A percentile compares a stretch with the other conserved stretches of the same genome.
Conservation (phyloP, 768 basidiomycete species). For the Collybia nuda region DNA sequence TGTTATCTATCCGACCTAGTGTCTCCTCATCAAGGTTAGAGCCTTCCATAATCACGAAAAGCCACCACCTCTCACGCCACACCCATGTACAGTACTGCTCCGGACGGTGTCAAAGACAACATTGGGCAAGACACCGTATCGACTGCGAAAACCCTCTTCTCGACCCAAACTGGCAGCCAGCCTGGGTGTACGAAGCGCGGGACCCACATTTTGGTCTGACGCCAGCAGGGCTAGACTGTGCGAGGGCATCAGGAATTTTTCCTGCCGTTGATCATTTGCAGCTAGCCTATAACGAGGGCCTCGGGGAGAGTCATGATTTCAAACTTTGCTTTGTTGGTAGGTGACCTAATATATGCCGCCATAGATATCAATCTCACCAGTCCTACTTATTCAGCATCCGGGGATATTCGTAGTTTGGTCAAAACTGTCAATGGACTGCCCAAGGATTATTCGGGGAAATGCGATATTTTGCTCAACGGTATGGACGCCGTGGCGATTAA, state of each 20-base stretch:
- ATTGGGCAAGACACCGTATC: conserved; percentile 27
- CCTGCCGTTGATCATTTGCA: conserved; percentile 26
- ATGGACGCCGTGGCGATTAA: conserved; percentile 34
- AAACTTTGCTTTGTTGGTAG: conserved; percentile 27
- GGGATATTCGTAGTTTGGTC: conserved; percentile 34
- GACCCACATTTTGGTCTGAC: not conserved
- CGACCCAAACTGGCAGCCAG: conserved; percentile 25
- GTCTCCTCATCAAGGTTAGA: conserved; percentile 11
- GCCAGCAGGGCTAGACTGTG: conserved; percentile 10
- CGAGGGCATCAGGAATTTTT: conserved; percentile 22
- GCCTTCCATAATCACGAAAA: too few relatives aligned
- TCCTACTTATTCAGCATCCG: conserved; percentile 30
- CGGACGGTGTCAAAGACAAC: conserved; percentile 27
- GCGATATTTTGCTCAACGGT: conserved; percentile 39
- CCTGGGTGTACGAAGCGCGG: conserved; percentile 17
- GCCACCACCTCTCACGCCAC: not conserved
- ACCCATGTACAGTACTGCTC: conserved; percentile 29
- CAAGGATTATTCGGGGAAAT: conserved; percentile 30
- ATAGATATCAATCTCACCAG: conserved; percentile 2
- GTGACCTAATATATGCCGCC: not conserved
- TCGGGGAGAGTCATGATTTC: conserved; percentile 11
- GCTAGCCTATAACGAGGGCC: conserved; percentile 20
- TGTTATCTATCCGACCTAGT: conserved; percentile 4
- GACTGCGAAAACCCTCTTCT: conserved; percentile 25
- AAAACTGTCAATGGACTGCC: conserved; percentile 37